Base-by-base conservation (phyloP, 495 filamentous ascomycete species). In the Viridothelium virens region DNA sequence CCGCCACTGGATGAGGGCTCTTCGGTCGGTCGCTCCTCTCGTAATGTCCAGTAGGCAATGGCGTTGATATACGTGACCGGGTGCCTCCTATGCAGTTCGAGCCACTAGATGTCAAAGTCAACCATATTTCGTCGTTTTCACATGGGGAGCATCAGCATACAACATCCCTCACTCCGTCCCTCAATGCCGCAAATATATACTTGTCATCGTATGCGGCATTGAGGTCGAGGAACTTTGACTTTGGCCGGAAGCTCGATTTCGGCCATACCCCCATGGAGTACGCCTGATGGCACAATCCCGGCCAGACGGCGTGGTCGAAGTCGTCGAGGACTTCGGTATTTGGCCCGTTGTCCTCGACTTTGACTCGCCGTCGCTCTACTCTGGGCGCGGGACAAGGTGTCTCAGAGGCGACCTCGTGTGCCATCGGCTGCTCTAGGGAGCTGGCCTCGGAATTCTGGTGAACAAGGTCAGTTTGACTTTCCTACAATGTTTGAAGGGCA, bases 231-330 rank as follows among this genome's bases (percentile, higher is more conserved):
- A 59, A 59, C 31, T 59, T 59, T 36, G 31, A 59, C 7, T 36
- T 7, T 36, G 53, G 7, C 36, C 36, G 53, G 53, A 59, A 59
- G 53, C 53, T 34, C 7, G 7, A 4, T 59, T 59, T 59, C 31
- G 53, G 31, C 6, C 33, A 59, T 59, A 59, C 14, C 2, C 36
- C 14, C 53, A 59, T 59, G 53, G 53, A 59, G 31, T 59, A 59
- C 5, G 53, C 53, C 53, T 59, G 25, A 14, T 59, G 18, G 18
- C 53, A 59, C 18, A 59, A 36, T 7, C 53, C 53, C n/a, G 53
- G 53, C 53, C 53, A 59, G 53, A 59, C 31, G 7, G 53, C 53
- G 18, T 34, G 53, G 11, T 59, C 53, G 31, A 59, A 59, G 31
- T 59, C 53, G 31, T 59, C 31, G 7, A 59, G 31, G 3, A 36